Conservation (phyloP, 1,139 yeast species). For the Magnusiomyces tetraspermus region DNA sequence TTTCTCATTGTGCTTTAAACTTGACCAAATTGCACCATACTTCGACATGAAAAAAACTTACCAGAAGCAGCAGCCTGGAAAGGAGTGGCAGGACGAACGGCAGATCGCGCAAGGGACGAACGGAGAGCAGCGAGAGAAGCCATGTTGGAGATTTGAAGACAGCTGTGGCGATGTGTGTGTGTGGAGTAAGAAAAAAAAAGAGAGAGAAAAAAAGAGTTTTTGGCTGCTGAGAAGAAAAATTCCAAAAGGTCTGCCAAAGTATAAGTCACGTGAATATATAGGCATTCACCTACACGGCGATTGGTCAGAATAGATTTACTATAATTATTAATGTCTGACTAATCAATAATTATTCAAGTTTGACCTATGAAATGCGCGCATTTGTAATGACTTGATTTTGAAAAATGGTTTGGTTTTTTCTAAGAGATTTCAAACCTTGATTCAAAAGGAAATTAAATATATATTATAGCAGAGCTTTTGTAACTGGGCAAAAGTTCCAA, state of each 20-base stretch:
- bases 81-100: conserved; percentile 12
- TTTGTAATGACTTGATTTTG: too few relatives aligned
- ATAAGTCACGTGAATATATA: not conserved
- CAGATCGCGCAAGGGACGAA: conserved; percentile 14
- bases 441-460: too few relatives aligned
- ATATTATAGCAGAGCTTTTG: too few relatives aligned
- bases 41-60: conserved; percentile 7
- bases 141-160: conserved; percentile 8
- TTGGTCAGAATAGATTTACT: too few relatives aligned
- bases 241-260: not conserved
- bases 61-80: conserved; percentile 13
- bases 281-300: not conserved
- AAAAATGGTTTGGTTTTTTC: too few relatives aligned
- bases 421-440: too few relatives aligned
- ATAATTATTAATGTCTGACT: not conserved
- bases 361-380: too few relatives aligned
- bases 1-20: too few relatives aligned
- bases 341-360: too few relatives aligned
- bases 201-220: not conserved
- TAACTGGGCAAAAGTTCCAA: too few relatives aligned
- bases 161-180: not conserved
- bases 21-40: too few relatives aligned
- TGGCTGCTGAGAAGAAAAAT: not conserved
- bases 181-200: conserved; percentile 1
- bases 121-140: conserved; percentile 15